phyloP scores from a whole-genome alignment of 179 eudicot species.

The Silene vulgaris region DNA sequence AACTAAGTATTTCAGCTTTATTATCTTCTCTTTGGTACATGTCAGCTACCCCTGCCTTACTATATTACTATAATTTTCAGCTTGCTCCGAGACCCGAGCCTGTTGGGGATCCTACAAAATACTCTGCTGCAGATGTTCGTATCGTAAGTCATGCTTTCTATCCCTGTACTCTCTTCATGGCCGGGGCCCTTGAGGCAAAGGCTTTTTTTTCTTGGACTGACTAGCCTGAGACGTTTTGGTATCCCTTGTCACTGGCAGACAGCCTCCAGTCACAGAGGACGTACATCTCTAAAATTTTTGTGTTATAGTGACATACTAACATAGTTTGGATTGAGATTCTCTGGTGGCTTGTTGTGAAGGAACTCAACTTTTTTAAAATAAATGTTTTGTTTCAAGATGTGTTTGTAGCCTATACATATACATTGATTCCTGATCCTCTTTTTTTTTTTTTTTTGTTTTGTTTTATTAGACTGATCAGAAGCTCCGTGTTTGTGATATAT shows the following conservation, averaged over 20 bases:
- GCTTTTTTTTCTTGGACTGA: neutral
- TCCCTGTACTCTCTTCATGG: neutral
- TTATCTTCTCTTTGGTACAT: neutral
- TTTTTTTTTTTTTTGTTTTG: neutral
- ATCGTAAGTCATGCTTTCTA: conserved; percentile 48
- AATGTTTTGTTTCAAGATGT: neutral
- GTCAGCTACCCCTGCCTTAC: conserved; percentile 7
- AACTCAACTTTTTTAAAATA: neutral
- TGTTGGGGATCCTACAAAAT: conserved; percentile 60
- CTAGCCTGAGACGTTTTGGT: conserved; percentile 2
- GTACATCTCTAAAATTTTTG: neutral
- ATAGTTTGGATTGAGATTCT: conserved; percentile 7
- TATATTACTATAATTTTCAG: conserved; percentile 30
- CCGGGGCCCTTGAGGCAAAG: neutral
- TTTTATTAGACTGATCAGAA: conserved; percentile 89
- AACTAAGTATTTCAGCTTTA: neutral
- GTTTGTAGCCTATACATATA: neutral
- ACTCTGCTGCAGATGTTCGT: conserved; percentile 94
- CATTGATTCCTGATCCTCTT: conserved; percentile 11
- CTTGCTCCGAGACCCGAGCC: conserved; percentile 81
- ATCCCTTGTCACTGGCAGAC: neutral
- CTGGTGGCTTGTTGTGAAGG: neutral
- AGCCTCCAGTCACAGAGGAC: neutral
- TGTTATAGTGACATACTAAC: neutral
- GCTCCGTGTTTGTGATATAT: conserved; percentile 96